A percentile compares a stretch with the other conserved stretches of the same genome.
Evolutionary conservation across 1,139 yeast genomes (phyloP).

Genomic region (Sugiyamaella paludigena): DNA sequence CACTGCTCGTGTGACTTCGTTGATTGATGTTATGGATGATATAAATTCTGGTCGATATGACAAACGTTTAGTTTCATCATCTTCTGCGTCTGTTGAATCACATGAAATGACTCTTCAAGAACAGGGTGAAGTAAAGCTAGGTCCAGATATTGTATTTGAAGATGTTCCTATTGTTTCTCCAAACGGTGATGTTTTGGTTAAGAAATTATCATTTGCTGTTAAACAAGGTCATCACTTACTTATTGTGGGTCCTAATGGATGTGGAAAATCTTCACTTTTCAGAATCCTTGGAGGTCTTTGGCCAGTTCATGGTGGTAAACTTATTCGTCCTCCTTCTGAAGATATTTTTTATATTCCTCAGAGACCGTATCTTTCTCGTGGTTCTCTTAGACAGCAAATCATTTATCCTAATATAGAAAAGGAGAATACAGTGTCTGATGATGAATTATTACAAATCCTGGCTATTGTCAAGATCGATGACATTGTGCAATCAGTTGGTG

Average conservation of each 20-base stretch:
- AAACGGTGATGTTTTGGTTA: conserved; percentile 70
- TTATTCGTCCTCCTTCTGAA: conserved; percentile 62
- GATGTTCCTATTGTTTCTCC: conserved; percentile 82
- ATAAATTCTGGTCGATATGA: conserved; percentile 43
- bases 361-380: conserved; percentile 76
- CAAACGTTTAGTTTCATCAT: conserved; percentile 32
- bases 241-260: conserved; percentile 94
- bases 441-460: conserved; percentile 61
- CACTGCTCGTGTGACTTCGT: conserved; percentile 69
- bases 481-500: conserved; percentile 43
- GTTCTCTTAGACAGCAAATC: conserved; percentile 81
- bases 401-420: conserved; percentile 76
- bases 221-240: conserved; percentile 81
- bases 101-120: conserved; percentile 24
- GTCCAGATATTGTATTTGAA: conserved; percentile 65
- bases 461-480: conserved; percentile 40
- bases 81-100: conserved; percentile 21
- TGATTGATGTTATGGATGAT: conserved; percentile 61
- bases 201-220: conserved; percentile 64
- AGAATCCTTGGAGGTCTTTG: conserved; percentile 90
- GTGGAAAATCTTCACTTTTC: conserved; percentile 90
- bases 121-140: conserved; percentile 40
- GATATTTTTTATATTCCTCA: conserved; percentile 91
- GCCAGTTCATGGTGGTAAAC: conserved; percentile 66
- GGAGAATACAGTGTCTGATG: conserved; percentile 60